Base-by-base conservation (phyloP, 2,329 filamentous ascomycete genomes). In the Penicillium sclerotiorum region DNA sequence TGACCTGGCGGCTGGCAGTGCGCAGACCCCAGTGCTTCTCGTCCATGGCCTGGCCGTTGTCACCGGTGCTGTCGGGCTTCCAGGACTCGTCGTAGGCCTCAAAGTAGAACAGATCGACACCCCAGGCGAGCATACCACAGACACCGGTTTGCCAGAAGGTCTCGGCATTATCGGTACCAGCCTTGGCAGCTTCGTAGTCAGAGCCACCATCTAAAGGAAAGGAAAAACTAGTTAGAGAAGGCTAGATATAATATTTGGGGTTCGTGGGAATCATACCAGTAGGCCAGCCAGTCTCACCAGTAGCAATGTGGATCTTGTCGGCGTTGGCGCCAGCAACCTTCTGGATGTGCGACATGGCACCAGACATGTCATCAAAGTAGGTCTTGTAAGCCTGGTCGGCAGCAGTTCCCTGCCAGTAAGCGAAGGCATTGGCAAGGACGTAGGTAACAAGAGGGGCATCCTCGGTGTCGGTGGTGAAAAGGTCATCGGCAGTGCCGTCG, bases 81-180 rank as follows among this genome's bases (percentile, higher is more conserved):
- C 84, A 87, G 51, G 80, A 75, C 80, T 89, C 86, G 60, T 88
- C 86, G 60, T 87, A 88, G 36, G 85, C 85, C 77, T 89, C 86
- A 59, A 89, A 89, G 72, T 82, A 86, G 74, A 89, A 89, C 47
- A 84, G 81, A 61, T 88, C 87, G 56, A 84, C 77, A 52, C 83
- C 83, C 82, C 83, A 87, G 55, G 76, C 77, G 28, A 87, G 71
- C 63, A 86, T 79, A 44, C 79, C 79, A 68, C 86, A 89, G 62
- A 88, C 79, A 56, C 79, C 82, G 38, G 81, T 67, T 60, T 81
- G 72, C 74, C 78, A 89, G 75, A 83, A 89, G 20, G 70, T 74
- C 55, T 77, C 68, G 22, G 85, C 85, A 61, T 85, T 83, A 25
- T 76, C 61, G 33, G 80, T 77, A 35, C 82, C 78, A 25, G 86